Evolutionary conservation across 106 monocot genomes (phyloP).

Genomic region (Vanilla planifolia): DNA sequence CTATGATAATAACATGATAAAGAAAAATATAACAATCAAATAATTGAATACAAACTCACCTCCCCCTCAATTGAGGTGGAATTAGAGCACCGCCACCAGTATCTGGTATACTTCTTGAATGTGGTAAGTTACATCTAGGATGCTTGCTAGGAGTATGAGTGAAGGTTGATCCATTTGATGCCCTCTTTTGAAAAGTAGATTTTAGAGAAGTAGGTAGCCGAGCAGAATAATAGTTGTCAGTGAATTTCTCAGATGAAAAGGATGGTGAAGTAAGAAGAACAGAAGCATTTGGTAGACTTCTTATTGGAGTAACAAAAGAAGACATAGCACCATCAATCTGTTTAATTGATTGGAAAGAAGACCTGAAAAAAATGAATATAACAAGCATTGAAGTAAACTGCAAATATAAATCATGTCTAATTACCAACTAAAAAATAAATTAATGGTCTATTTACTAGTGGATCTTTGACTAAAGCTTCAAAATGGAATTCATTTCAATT

Average conservation of each 20-base stretch:
- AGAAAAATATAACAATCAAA: constrained; percentile 6
- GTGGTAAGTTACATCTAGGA: constrained; percentile 33
- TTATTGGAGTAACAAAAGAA: constrained; percentile 29
- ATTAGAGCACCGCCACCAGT: constrained; percentile 24
- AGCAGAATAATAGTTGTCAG: constrained; percentile 29
- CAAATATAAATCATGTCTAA: background rate
- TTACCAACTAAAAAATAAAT: too few relatives aligned
- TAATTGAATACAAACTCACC: constrained; percentile 34
- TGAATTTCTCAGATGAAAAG: constrained; percentile 16
- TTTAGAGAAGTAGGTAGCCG: constrained; percentile 30
- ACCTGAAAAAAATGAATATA: constrained; percentile 1
- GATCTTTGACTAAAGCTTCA: too few relatives aligned
- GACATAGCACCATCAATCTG: background rate
- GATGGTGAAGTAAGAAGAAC: constrained; percentile 50
- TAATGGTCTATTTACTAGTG: too few relatives aligned
- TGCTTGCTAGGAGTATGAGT: constrained; percentile 31
- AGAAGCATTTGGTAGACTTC: constrained; percentile 67
- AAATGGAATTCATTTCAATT: too few relatives aligned
- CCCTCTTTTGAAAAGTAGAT: constrained; percentile 62
- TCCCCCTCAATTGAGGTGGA: constrained; percentile 87
- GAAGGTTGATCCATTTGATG: constrained; percentile 43
- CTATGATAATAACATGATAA: too few relatives aligned
- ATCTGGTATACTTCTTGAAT: constrained; percentile 33
- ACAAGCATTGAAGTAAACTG: too few relatives aligned
- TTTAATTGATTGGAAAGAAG: background rate